A percentile compares a stretch with the other conserved stretches of the same genome.
Conservation (phyloP, 371 early-diverging fungal species). For the Globomyces sp. region DNA sequence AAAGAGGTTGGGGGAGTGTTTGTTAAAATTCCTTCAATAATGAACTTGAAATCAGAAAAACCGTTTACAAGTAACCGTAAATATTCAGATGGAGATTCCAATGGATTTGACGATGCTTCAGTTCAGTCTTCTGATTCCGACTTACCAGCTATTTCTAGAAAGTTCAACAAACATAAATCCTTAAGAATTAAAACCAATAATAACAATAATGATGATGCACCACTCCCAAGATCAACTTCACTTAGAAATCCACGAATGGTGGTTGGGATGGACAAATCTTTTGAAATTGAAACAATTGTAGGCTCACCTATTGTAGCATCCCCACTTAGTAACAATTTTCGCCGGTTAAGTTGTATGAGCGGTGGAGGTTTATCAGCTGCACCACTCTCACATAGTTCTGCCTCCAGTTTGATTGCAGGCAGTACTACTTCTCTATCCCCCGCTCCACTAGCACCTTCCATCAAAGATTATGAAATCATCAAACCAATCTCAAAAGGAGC, state of each 20-base stretch:
- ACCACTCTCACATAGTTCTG: background rate
- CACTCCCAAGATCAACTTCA: background rate
- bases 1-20: slow-evolving; percentile 14
- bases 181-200: slow-evolving; percentile 3
- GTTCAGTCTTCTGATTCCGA: background rate
- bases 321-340: background rate
- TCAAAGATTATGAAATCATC: slow-evolving; percentile 89
- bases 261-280: slow-evolving; percentile 16
- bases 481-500: slow-evolving; percentile 92
- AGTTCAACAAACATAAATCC: slow-evolving; percentile 4
- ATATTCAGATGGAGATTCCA: background rate
- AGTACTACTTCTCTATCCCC: slow-evolving; percentile 17
- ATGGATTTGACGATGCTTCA: background rate
- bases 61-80: background rate
- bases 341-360: slow-evolving; percentile 1
- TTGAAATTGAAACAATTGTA: slow-evolving; percentile 11
- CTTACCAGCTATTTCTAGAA: background rate
- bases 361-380: background rate
- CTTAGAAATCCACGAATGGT: slow-evolving; percentile 14
- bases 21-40: slow-evolving; percentile 12
- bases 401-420: background rate
- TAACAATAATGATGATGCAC: background rate
- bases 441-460: slow-evolving; percentile 52
- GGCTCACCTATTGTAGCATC: background rate
- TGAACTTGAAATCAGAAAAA: slow-evolving; percentile 7